These are phyloP conservation scores for Lyophyllum shimeji DNA, from an alignment of 768 basidiomycete species.

Conservation along the genomic window DNA sequence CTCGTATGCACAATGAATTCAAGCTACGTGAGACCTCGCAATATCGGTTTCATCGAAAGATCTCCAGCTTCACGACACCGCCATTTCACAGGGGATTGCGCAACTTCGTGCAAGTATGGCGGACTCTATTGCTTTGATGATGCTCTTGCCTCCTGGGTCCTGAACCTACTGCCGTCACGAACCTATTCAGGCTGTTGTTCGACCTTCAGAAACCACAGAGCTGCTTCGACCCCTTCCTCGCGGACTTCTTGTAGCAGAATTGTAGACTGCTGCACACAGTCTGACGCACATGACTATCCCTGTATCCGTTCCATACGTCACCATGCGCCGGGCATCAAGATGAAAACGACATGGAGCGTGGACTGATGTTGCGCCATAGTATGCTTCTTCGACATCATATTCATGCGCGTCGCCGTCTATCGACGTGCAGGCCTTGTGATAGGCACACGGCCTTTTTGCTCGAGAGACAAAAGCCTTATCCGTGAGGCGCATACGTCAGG, in stretches of 20 bases:
- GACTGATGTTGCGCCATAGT: constrained; percentile 19
- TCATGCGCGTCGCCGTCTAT: neutral
- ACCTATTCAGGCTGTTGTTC: neutral
- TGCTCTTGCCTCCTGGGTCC: neutral
- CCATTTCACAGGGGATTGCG: neutral
- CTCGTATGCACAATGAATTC: no score
- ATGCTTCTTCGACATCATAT: constrained; percentile 18
- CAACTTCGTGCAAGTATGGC: constrained; percentile 2
- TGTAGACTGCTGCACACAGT: neutral
- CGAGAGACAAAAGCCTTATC: neutral
- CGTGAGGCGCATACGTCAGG: constrained; percentile 6
- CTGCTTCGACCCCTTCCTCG: no score
- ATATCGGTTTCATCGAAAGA: neutral
- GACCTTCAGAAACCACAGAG: no score
- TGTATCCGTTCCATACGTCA: neutral
- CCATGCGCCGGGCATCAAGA: neutral
- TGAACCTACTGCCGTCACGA: neutral
- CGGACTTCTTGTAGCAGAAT: neutral
- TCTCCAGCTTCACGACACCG: no score
- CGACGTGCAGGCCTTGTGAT: neutral
- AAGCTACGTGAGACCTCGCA: no score
- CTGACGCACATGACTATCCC: neutral
- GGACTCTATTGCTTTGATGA: neutral
- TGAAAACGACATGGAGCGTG: constrained; percentile 3
- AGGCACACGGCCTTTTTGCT: neutral